These are phyloP conservation scores for Aspergillus sp. DNA, from an alignment of 2,329 filamentous ascomycete species.

Conservation along the genomic window DNA sequence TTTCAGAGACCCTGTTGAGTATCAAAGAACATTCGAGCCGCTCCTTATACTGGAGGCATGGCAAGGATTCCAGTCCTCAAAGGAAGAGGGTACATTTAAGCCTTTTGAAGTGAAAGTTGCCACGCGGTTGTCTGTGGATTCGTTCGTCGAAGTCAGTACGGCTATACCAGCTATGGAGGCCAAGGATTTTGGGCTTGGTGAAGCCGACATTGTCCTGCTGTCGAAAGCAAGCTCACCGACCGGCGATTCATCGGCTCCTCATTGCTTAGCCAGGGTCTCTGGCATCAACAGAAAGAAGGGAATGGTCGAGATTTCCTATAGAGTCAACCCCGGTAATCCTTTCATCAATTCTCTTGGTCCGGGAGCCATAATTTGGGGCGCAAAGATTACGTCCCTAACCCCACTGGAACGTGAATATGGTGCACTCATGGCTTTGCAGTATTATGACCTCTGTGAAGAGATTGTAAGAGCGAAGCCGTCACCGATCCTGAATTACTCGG, in stretches of 20 bases:
- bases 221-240: conserved; percentile 74
- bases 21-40: conserved; percentile 87
- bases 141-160: conserved; percentile 88
- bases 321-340: conserved; percentile 69
- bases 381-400: conserved; percentile 89
- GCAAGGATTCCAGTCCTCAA: conserved; percentile 87
- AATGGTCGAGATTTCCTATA: conserved; percentile 80
- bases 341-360: conserved; percentile 68
- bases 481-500: conserved; percentile 77
- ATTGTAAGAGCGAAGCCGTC: conserved; percentile 88
- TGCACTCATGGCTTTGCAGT: conserved; percentile 84
- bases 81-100: conserved; percentile 79
- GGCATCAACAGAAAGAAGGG: conserved; percentile 79
- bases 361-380: conserved; percentile 68
- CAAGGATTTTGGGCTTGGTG: conserved; percentile 71
- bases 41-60: conserved; percentile 91
- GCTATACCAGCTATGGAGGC: conserved; percentile 71
- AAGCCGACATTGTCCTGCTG: conserved; percentile 87
- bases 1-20: conserved; percentile 74
- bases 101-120: conserved; percentile 85
- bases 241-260: conserved; percentile 64
- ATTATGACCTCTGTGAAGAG: conserved; percentile 94
- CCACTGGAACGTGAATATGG: conserved; percentile 95
- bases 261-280: conserved; percentile 84
- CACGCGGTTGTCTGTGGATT: conserved; percentile 86